These are phyloP conservation scores for Lanmaoa rubissima DNA, from an alignment of 768 basidiomycete genomes.

Conservation along the genomic window DNA sequence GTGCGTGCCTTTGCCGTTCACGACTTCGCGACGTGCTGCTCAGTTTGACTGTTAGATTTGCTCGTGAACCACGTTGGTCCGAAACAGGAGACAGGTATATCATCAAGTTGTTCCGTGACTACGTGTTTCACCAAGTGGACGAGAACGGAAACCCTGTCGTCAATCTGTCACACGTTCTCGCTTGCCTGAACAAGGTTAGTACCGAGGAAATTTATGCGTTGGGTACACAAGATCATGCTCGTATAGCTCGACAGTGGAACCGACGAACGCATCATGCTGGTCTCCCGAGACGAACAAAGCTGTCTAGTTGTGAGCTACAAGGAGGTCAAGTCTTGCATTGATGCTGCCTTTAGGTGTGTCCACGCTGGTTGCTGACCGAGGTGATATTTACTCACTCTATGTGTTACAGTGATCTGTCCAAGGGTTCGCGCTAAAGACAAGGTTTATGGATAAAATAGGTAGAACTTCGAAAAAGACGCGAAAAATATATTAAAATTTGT, in stretches of 20 bases:
- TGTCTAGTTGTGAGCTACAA: constrained; percentile 93
- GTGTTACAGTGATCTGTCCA: constrained; percentile 45
- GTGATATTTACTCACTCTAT: background rate
- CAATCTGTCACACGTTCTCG: constrained; percentile 87
- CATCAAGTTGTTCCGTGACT: constrained; percentile 96
- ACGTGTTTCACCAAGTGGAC: constrained; percentile 97
- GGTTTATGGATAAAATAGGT: constrained; percentile 49
- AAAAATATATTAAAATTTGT: constrained; percentile 43
- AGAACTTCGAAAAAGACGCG: constrained; percentile 67
- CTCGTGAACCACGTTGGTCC: constrained; percentile 95
- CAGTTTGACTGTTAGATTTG: constrained; percentile 60
- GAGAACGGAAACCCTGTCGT: constrained; percentile 86
- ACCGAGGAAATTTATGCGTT: background rate
- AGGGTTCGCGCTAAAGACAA: constrained; percentile 22
- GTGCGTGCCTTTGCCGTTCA: constrained; percentile 46
- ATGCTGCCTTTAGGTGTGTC: constrained; percentile 76
- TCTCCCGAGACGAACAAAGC: constrained; percentile 93
- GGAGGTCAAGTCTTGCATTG: constrained; percentile 84
- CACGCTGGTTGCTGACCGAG: background rate
- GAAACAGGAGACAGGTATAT: constrained; percentile 98
- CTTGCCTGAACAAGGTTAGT: constrained; percentile 88
- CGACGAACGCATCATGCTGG: constrained; percentile 93
- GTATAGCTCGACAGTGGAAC: constrained; percentile 85
- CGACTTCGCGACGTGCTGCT: background rate
- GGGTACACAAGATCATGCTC: background rate